Evolutionary conservation across 352 stramenopile genomes (phyloP), one percentile per base, ranked within the genome.

Genomic region (Globisporangium canariense): DNA sequence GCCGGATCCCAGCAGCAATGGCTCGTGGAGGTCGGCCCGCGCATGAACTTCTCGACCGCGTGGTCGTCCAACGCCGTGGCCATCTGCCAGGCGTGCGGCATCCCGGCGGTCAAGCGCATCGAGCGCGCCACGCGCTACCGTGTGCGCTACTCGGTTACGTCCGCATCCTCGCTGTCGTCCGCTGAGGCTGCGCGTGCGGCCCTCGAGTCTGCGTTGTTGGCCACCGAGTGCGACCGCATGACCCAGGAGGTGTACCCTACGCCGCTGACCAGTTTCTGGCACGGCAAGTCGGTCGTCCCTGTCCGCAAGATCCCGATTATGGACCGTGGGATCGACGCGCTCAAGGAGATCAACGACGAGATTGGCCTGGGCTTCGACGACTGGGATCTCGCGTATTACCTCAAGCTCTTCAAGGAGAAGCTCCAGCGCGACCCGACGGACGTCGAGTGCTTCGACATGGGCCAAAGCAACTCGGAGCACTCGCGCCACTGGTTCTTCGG

Each of bases 391-490:
- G 87, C 99, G 69, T 99, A 98, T 84, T 99, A 99, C 79, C 90
- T 98, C 3, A 85, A 96, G 34, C 81, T 99, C 16, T 99, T 97
- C 71, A 86, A 97, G 79, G 88, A 99, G 69, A 98, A 98, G 80
- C 83, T 99, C 46, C 77, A 87, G 43, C 89, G 98, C 41, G 90
- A 99, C 77, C 97, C 98, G 53, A 99, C 97, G 6, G 97, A 99
- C 77, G 97, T 99, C 53, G 98, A 99, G 84, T 99, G 97, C 71
- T 99, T 99, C 74, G 97, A 99, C 78, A 98, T 99, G 90, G 95
- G 95, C 16, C 96, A 99, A 78, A 95, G 79, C 62, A 99, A 99
- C 86, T 99, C 95, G 57, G 98, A 99, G 78, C 98, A 99, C 84
- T 99, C 96, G 52, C 93, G 98, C 54, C 98, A 99, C 72, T 99